These are phyloP conservation scores for Isatis lusitanica DNA, from an alignment of 441 rosid species.

Conservation along the genomic window DNA sequence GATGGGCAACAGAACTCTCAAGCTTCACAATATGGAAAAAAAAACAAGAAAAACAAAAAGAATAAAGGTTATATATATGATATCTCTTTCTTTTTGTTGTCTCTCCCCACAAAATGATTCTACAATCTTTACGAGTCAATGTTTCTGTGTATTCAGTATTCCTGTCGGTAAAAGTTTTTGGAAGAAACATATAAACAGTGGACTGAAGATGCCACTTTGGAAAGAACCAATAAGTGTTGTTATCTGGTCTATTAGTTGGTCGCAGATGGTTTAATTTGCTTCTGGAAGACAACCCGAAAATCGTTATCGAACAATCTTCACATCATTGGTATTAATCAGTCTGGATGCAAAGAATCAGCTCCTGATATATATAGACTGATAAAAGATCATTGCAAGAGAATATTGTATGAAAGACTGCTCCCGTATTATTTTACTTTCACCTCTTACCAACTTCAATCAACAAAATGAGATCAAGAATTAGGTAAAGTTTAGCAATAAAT, in stretches of 20 bases:
- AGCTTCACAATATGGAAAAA: not conserved
- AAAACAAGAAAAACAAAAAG: not conserved
- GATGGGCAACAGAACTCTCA: conserved; percentile 8
- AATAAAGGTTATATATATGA: conserved; percentile 11
- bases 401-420: too few relatives aligned
- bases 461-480: not conserved
- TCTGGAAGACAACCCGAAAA: not conserved
- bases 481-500: not conserved
- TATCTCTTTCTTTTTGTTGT: conserved; percentile 19
- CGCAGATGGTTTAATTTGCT: not conserved
- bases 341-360: too few relatives aligned
- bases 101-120: conserved; percentile 29
- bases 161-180: conserved; percentile 21
- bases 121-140: conserved; percentile 26
- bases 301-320: not conserved
- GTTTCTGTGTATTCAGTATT: conserved; percentile 18
- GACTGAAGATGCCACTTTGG: conserved; percentile 24
- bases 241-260: not conserved
- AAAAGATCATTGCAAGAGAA: not conserved
- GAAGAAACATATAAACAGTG: conserved; percentile 1
- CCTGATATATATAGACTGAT: not conserved
- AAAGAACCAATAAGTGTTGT: conserved; percentile 5
- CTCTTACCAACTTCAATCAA: not conserved
- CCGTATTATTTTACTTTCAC: too few relatives aligned
- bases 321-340: too few relatives aligned